phyloP scores from a whole-genome alignment of 371 early-diverging fungal species.

The Rhizomucor pusillus region DNA sequence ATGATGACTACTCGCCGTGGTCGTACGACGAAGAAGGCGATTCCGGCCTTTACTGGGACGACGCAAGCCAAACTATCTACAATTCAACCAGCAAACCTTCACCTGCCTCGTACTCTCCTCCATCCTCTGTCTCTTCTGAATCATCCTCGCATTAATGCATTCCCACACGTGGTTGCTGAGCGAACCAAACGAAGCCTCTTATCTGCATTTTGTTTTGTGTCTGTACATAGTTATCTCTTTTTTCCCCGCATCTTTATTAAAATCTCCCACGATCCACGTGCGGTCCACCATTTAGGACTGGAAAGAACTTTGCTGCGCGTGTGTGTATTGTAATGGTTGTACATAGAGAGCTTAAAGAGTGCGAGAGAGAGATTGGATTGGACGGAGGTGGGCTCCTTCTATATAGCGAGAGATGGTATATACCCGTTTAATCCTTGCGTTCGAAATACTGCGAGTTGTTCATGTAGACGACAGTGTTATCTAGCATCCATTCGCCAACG shows the following conservation, averaged over 20 bases:
- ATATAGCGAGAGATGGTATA: neutral
- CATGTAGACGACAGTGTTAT: conserved; percentile 56
- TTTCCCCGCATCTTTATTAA: neutral
- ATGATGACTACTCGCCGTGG: conserved; percentile 18
- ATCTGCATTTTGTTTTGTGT: neutral
- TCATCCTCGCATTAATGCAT: neutral
- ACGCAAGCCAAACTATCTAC: conserved; percentile 12
- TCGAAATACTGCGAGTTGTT: conserved; percentile 60
- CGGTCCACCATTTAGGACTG: too few relatives aligned
- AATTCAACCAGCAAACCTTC: conserved; percentile 2
- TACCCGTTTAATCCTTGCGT: conserved; percentile 46
- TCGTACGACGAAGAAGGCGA: conserved; percentile 15
- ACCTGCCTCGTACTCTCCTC: neutral
- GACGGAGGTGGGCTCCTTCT: neutral
- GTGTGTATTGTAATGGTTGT: too few relatives aligned
- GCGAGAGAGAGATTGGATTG: too few relatives aligned
- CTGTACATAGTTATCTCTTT: conserved; percentile 1
- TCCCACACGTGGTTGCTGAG: too few relatives aligned
- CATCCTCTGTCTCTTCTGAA: neutral
- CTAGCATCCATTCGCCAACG: conserved; percentile 70
- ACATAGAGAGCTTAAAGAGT: too few relatives aligned
- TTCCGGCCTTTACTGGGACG: conserved; percentile 16
- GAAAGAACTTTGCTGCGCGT: too few relatives aligned
- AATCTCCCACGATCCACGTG: too few relatives aligned
- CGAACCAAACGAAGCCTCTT: too few relatives aligned